These are phyloP conservation scores for Nymphaea colorata DNA, from an alignment of 164 flowering plant genomes.

Conservation along the genomic window DNA sequence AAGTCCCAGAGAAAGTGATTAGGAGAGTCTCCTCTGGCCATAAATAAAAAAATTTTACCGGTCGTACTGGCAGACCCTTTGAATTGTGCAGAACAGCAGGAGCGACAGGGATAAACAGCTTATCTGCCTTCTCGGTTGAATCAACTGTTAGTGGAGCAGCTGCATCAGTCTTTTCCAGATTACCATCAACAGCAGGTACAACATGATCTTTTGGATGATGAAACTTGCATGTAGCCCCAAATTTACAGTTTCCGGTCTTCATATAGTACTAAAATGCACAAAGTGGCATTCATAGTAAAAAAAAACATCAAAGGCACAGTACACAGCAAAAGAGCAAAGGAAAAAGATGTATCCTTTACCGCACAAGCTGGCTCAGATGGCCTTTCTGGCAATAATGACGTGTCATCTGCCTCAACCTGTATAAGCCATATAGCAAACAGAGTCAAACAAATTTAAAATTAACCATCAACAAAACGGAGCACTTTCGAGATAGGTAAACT, in stretches of 20 bases:
- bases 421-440: too few relatives aligned
- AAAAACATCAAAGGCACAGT: not conserved
- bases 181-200: slow-evolving; percentile 29
- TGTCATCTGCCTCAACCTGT: slow-evolving; percentile 8
- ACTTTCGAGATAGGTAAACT: not conserved
- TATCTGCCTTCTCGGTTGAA: slow-evolving; percentile 19
- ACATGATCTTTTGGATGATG: slow-evolving; percentile 83
- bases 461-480: not conserved
- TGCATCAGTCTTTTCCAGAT: slow-evolving; percentile 19
- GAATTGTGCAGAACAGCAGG: slow-evolving; percentile 63
- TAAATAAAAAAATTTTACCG: slow-evolving; percentile 27
- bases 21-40: too few relatives aligned
- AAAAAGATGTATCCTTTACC: slow-evolving; percentile 25
- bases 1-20: too few relatives aligned
- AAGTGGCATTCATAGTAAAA: not conserved
- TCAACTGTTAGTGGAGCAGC: slow-evolving; percentile 10
- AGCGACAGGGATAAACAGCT: slow-evolving; percentile 20
- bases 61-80: slow-evolving; percentile 90
- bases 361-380: slow-evolving; percentile 83
- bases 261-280: slow-evolving; percentile 50
- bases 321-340: not conserved
- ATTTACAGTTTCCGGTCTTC: slow-evolving; percentile 92
- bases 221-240: slow-evolving; percentile 75
- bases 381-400: slow-evolving; percentile 63
- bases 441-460: too few relatives aligned